Base-by-base conservation (phyloP, 768 basidiomycete genomes). In the Rubroboletus pulcherrimus region DNA sequence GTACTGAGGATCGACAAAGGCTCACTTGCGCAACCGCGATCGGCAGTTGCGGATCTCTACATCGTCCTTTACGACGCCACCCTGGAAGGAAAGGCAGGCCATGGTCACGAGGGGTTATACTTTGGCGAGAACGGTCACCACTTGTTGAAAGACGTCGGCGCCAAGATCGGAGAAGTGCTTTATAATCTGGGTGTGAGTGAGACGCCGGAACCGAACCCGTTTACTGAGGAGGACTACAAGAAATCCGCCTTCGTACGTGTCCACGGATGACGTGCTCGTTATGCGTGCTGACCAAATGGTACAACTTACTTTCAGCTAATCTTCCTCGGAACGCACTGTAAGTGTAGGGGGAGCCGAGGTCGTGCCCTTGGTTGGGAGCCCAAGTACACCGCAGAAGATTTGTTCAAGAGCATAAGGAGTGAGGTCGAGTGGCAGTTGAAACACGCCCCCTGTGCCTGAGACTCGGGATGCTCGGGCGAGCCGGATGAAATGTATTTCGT, bases 101-200 rank as follows among this genome's bases (percentile, higher is more conserved):
- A 68, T 31, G 66, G 66, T 35, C 75, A 74, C 4, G 78, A 80
- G 30, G 84, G 84, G 0, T 75, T 71, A 35, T 85, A 83, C 61
- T 83, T 83, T 59, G 78, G 71, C 11, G 80, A 74, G 57, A 82
- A 74, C 47, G 82, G 77, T 19, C 80, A 84, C 46, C 75, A 81
- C 42, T 66, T 61, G 8, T 41, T 80, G 31, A 78, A 76, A 47
- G 75, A 81, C 5, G 59, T 84, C n/a, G 66, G 69, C 8, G 74
- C 69, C 43, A 73, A 73, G 4, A 73, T 83, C 29, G 77, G 73
- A 4, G 66, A 75, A 72, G 62, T 30, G 3, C 66, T 67, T 6
- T 10, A 37, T 14, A 55, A 60, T 2, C 40, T 66, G 1, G 61
- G 64, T 1, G 53, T 34, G n/a, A 68, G 59, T 30, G 44, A 59